phyloP scores from a whole-genome alignment of 2,329 filamentous ascomycete genomes.

The Harringtonia aguacate region DNA sequence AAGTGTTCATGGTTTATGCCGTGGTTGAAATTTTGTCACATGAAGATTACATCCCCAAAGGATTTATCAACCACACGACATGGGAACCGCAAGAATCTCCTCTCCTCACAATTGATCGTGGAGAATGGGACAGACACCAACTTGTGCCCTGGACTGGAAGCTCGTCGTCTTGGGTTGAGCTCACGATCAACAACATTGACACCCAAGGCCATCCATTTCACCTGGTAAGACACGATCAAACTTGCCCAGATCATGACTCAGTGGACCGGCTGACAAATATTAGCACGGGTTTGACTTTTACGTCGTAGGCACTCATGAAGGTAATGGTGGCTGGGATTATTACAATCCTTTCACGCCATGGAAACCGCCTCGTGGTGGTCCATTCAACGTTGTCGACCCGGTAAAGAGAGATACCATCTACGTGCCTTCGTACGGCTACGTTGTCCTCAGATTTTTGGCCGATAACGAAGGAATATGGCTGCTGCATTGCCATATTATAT shows the following conservation, averaged over 20 bases:
- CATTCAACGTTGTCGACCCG: slow-evolving; percentile 11
- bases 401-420: slow-evolving; percentile 15
- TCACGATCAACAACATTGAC: slow-evolving; percentile 17
- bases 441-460: slow-evolving; percentile 12
- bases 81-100: slow-evolving; percentile 13
- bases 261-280: neutral
- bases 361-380: slow-evolving; percentile 11
- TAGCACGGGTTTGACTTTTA: slow-evolving; percentile 17
- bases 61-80: slow-evolving; percentile 14
- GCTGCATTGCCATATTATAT: slow-evolving; percentile 16
- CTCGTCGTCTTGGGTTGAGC: slow-evolving; percentile 14
- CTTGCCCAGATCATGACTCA: no score
- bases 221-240: no score
- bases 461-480: slow-evolving; percentile 15
- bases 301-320: slow-evolving; percentile 12
- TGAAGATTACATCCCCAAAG: slow-evolving; percentile 12
- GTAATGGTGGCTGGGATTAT: slow-evolving; percentile 15
- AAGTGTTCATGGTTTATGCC: slow-evolving; percentile 12
- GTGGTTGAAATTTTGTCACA: slow-evolving; percentile 12
- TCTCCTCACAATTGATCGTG: slow-evolving; percentile 9
- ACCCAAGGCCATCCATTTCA: slow-evolving; percentile 16
- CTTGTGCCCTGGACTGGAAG: slow-evolving; percentile 15
- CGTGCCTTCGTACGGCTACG: slow-evolving; percentile 13
- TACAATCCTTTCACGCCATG: slow-evolving; percentile 14
- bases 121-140: slow-evolving; percentile 14